Percentiles rank a stretch among this genome's conserved stretches.
Evolutionary conservation across 202 grass and related monocot genomes (phyloP).

Genomic region (Bolboschoenoplectus hybrid): DNA sequence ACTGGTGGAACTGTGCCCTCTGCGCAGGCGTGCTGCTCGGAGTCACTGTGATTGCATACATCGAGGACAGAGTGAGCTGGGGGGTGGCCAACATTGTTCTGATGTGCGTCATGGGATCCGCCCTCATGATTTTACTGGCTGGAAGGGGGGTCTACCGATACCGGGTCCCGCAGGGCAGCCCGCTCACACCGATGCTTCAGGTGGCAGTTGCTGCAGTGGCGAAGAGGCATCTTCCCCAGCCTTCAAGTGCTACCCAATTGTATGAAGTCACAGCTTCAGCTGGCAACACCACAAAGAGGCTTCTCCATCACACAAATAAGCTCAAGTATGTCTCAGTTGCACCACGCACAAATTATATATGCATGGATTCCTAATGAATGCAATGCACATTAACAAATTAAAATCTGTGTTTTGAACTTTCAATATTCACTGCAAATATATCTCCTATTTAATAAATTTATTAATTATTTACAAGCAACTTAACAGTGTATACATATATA

Average conservation of each 20-base stretch:
- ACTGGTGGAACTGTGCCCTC: constrained; percentile 95
- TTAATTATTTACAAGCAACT: no score
- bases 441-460: no score
- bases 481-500: no score
- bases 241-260: constrained; percentile 46
- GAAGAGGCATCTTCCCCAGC: constrained; percentile 57
- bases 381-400: no score
- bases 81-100: constrained; percentile 61
- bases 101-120: constrained; percentile 56
- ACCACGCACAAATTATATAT: no score
- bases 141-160: constrained; percentile 60
- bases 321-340: constrained; percentile 38
- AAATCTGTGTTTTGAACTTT: no score
- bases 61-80: constrained; percentile 65
- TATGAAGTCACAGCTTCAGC: constrained; percentile 49
- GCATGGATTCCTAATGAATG: no score
- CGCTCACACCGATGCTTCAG: constrained; percentile 59
- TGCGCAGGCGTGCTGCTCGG: constrained; percentile 63
- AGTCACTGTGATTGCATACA: constrained; percentile 61
- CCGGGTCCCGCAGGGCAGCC: constrained; percentile 55
- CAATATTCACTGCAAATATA: no score
- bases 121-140: constrained; percentile 59
- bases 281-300: constrained; percentile 48
- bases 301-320: constrained; percentile 69
- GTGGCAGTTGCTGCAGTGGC: constrained; percentile 53